These are phyloP conservation scores for Plasmodium gonderi DNA, from an alignment of 169 alveolate genomes.

Conservation along the genomic window DNA sequence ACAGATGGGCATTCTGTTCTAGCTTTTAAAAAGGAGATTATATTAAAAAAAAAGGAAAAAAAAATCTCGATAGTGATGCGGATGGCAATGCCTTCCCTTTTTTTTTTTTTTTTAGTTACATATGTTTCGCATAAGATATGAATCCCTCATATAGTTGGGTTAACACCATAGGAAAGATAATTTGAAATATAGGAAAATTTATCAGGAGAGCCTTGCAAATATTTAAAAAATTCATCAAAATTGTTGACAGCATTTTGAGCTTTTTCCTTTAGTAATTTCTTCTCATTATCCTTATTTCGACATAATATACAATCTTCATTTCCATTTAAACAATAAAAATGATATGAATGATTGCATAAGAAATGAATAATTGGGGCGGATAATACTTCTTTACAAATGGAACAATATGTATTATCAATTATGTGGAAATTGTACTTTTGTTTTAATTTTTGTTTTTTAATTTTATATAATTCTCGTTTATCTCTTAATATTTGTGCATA, in stretches of 20 bases:
- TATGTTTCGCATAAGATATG: background rate
- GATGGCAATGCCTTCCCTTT: background rate
- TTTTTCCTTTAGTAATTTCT: constrained; percentile 55
- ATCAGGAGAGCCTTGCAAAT: constrained; percentile 61
- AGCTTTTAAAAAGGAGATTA: background rate
- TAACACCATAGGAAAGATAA: constrained; percentile 59
- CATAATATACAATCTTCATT: constrained; percentile 38
- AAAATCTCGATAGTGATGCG: background rate
- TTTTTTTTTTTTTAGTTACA: background rate
- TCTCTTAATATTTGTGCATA: constrained; percentile 29
- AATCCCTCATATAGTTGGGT: background rate
- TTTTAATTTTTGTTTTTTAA: constrained; percentile 25
- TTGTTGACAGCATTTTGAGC: constrained; percentile 55
- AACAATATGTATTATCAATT: constrained; percentile 55
- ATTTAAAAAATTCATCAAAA: constrained; percentile 71
- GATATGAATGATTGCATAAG: constrained; percentile 65
- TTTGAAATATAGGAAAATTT: constrained; percentile 56
- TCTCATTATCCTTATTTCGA: constrained; percentile 61
- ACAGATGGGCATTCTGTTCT: background rate
- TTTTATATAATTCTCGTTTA: constrained; percentile 45
- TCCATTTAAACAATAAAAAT: constrained; percentile 58
- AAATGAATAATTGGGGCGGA: constrained; percentile 56
- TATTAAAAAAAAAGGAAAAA: background rate
- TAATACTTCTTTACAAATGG: constrained; percentile 38
- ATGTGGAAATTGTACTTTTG: constrained; percentile 34